Base-by-base conservation (phyloP, 495 filamentous ascomycete species). In the Xylaria intraflava region DNA sequence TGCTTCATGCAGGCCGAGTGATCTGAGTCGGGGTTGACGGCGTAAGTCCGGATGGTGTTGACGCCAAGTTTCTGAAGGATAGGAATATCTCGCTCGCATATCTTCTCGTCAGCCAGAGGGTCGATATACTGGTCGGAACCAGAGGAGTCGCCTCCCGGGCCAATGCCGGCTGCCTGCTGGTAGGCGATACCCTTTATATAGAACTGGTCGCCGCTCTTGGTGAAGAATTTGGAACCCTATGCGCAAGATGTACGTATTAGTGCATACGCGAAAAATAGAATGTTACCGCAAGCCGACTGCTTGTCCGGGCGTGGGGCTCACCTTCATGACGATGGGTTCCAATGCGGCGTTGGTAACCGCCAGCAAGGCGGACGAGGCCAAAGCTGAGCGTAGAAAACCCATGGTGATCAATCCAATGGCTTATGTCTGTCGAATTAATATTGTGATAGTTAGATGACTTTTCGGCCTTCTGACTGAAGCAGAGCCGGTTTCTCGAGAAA, bases 21-120 rank as follows among this genome's bases (percentile, higher is more conserved):
- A 71, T 95, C 78, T 51, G 73, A 67, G 9, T 76, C 80, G 16
- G 93, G 84, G 70, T 98, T 82, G 65, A 98, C 81, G 62, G 89
- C 89, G 17, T 98, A 98, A 16, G 90, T 89, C 62, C 93, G 92
- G 65, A 98, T 90, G 24, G 83, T 82, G 72, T 98, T 98, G 62
- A 91, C 92, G 52, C 78, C 76, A 33, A 96, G 77, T 58, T 87
- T 77, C 65, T 80, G 59, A 45, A 98, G 78, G 56, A 83, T 72
- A n/a, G 89, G 88, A 30, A 98, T 71, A 69, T 98, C 93, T 55
- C 91, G 87, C 59, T 76, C 71, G 76, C 92, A 96, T 53, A 71
- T 67, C 16, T 74, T 67, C 16, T 65, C 66, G 70, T 95, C 78
- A 48, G 89, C 80, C 30, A 98, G 78, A 47, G 93, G 91, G 58